Percentiles rank a stretch among this genome's conserved stretches.
Conservation (phyloP, 2,329 filamentous ascomycete genomes). For the Ascochyta koolunga region DNA sequence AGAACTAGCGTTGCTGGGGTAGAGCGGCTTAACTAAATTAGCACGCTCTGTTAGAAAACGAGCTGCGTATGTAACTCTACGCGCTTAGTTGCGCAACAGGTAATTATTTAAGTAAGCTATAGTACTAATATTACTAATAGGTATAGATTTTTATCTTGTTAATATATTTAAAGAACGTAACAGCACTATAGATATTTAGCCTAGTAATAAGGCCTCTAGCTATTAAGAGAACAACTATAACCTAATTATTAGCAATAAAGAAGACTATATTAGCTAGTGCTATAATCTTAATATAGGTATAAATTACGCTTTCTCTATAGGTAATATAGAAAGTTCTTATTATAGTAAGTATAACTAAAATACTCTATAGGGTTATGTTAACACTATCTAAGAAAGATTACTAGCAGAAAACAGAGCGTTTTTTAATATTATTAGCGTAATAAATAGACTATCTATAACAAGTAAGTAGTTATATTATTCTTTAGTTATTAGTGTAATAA, state of each 20-base stretch:
- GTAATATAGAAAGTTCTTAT: slow-evolving; percentile 8
- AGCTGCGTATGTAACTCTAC: no score
- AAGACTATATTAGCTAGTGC: slow-evolving; percentile 1
- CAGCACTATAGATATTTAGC: slow-evolving; percentile 13
- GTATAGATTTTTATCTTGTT: slow-evolving; percentile 16
- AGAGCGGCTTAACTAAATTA: no score
- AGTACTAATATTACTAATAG: slow-evolving; percentile 12
- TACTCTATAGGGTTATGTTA: slow-evolving; percentile 6
- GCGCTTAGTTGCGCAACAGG: no score
- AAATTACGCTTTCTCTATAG: slow-evolving; percentile 15
- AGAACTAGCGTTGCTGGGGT: no score
- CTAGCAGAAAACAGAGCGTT: slow-evolving; percentile 8
- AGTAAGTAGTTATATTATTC: slow-evolving; percentile 16
- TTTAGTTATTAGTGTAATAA: slow-evolving; percentile 8
- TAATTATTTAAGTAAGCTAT: slow-evolving; percentile 17
- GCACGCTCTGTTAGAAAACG: no score
- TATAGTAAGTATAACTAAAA: slow-evolving; percentile 19
- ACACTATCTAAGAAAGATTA: slow-evolving; percentile 9
- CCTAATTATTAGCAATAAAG: slow-evolving; percentile 11
- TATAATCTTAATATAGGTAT: slow-evolving; percentile 3
- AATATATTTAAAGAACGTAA: slow-evolving; percentile 12
- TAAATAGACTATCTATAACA: slow-evolving; percentile 5
- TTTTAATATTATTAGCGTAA: slow-evolving; percentile 5
- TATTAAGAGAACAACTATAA: slow-evolving; percentile 10
- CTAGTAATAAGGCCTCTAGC: slow-evolving; percentile 13